Evolutionary conservation across 2,329 filamentous ascomycete species (phyloP).

Genomic region (Ustulina deusta): DNA sequence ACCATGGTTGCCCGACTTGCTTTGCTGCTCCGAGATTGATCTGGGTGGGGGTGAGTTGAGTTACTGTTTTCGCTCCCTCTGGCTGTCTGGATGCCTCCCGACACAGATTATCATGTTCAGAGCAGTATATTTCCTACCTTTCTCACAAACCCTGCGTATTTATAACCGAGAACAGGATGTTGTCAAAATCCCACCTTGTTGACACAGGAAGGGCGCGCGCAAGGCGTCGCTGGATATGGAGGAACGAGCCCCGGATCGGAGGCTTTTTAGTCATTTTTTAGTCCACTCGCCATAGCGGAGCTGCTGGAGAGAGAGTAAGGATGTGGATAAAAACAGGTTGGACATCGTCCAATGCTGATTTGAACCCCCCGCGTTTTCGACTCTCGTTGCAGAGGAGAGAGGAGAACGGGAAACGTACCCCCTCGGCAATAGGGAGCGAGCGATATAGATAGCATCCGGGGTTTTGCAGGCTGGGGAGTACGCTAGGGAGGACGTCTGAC

Average conservation of each 20-base stretch:
- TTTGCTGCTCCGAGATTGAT: background rate
- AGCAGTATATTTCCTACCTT: background rate
- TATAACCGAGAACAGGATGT: background rate
- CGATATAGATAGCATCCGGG: background rate
- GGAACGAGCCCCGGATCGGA: background rate
- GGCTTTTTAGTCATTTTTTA: background rate
- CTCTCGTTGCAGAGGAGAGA: no score
- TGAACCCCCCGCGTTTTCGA: background rate
- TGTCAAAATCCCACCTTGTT: background rate
- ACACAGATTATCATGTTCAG: background rate
- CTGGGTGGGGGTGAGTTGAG: background rate
- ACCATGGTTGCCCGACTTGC: constrained; percentile 58
- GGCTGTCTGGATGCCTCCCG: background rate
- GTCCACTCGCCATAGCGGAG: background rate
- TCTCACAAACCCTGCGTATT: background rate
- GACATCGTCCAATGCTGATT: background rate
- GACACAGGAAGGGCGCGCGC: constrained; percentile 15
- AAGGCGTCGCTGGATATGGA: constrained; percentile 1
- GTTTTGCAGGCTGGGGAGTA: background rate
- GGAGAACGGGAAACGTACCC: background rate
- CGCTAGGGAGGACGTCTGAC: background rate
- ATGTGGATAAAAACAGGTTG: background rate
- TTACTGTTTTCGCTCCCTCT: background rate
- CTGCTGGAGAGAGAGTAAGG: background rate
- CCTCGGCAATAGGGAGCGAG: background rate